Conservation (phyloP, 371 early-diverging fungal species). For the Rhizopus arrhizus region DNA sequence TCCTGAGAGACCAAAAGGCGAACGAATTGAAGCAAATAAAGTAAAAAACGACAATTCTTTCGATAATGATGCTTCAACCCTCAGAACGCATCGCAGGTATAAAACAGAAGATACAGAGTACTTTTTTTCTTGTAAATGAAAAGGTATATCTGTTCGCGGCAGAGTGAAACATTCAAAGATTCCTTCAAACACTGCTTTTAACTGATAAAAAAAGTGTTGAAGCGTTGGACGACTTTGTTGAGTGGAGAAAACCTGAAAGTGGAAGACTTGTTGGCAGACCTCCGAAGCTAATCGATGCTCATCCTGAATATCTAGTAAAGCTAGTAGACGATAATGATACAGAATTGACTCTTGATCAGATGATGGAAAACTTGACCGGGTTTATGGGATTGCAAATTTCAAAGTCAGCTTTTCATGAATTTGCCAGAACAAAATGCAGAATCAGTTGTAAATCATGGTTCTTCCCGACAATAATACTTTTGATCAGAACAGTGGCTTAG, state of each 20-base stretch:
- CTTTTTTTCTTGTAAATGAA: conserved; percentile 13
- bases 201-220: conserved; percentile 5
- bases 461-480: too few species aligned
- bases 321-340: conserved; percentile 16
- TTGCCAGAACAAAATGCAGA: conserved; percentile 21
- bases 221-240: background rate
- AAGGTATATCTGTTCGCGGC: conserved; percentile 5
- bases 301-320: conserved; percentile 4
- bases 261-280: conserved; percentile 4
- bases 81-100: conserved; percentile 8
- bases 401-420: conserved; percentile 17
- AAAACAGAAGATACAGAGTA: conserved; percentile 6
- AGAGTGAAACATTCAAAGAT: background rate
- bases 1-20: too few species aligned
- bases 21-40: background rate
- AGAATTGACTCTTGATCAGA: background rate
- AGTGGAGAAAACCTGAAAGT: conserved; percentile 5
- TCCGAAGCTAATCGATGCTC: background rate
- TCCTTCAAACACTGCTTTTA: conserved; percentile 2
- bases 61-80: background rate
- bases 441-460: conserved; percentile 10
- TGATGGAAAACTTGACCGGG: background rate
- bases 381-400: conserved; percentile 14
- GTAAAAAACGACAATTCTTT: background rate
- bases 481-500: too few species aligned